Conservation (phyloP, 192 early-diverging fungal species). For the Dispira simplex region DNA sequence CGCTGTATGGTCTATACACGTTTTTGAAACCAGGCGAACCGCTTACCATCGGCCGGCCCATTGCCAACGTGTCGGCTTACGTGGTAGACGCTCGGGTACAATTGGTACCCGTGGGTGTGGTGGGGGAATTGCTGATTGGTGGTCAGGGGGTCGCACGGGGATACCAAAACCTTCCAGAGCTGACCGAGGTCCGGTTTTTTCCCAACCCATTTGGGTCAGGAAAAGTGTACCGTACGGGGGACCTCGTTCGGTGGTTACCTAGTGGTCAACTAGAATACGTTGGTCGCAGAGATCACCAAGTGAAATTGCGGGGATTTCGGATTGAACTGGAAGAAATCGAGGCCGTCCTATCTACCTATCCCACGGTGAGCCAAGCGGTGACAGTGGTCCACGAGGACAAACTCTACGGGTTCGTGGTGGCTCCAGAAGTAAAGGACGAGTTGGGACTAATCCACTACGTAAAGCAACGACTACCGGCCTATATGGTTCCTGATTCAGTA, state of each 20-base stretch:
- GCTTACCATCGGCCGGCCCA: background rate
- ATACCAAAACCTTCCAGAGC: background rate
- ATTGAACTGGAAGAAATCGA: background rate
- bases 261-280: background rate
- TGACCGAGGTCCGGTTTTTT: background rate
- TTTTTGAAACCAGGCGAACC: constrained; percentile 1
- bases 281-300: background rate
- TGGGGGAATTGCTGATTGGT: background rate
- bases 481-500: background rate
- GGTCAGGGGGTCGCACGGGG: background rate
- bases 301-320: background rate
- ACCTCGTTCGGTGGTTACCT: background rate
- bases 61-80: background rate
- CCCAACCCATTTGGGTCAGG: background rate
- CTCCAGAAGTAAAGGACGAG: background rate
- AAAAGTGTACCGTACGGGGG: background rate
- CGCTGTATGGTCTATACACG: too few relatives aligned
- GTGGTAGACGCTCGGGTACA: background rate
- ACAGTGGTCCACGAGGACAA: constrained; percentile 7
- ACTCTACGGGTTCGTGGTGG: constrained; percentile 2
- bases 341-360: background rate
- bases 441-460: background rate
- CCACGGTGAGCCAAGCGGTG: background rate
- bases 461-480: background rate
- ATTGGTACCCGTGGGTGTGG: background rate